These are phyloP conservation scores for Diplogelasinospora grovesii DNA, from an alignment of 495 filamentous ascomycete genomes.

Conservation along the genomic window DNA sequence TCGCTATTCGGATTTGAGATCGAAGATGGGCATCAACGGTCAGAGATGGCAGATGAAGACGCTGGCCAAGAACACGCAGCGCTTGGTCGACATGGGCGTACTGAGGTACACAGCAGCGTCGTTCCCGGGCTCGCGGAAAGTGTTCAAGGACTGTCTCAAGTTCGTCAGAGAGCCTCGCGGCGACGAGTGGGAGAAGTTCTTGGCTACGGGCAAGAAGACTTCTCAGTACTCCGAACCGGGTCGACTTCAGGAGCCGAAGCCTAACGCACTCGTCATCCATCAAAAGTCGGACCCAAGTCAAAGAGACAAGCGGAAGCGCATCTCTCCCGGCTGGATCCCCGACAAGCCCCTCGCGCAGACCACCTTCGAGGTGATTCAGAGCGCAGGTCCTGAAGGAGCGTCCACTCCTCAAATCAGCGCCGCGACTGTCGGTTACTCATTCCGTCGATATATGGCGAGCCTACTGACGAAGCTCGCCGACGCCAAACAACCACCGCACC, in stretches of 20 bases:
- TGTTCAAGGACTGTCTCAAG: constrained; percentile 60
- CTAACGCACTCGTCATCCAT: constrained; percentile 22
- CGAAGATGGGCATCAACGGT: constrained; percentile 49
- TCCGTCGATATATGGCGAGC: constrained; percentile 38
- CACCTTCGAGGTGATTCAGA: constrained; percentile 37
- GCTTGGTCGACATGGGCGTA: constrained; percentile 61
- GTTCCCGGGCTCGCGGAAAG: constrained; percentile 33
- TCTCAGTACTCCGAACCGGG: constrained; percentile 27
- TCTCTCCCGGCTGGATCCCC: constrained; percentile 32
- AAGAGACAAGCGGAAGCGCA: constrained; percentile 19
- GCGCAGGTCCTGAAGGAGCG: constrained; percentile 32
- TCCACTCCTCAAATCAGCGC: constrained; percentile 38
- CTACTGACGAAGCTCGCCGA: constrained; percentile 33
- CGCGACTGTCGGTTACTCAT: constrained; percentile 35
- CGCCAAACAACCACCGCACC: constrained; percentile 37
- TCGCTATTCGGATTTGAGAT: constrained; percentile 54
- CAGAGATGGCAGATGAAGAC: constrained; percentile 60
- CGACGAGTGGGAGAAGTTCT: constrained; percentile 55
- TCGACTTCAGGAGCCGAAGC: constrained; percentile 23
- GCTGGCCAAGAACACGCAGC: constrained; percentile 60
- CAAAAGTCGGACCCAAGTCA: constrained; percentile 12
- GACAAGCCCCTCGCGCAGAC: constrained; percentile 39
- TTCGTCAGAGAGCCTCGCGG: constrained; percentile 66
- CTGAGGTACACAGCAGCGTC: constrained; percentile 62
- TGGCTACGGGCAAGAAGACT: constrained; percentile 31